Conservation (phyloP, 768 basidiomycete species). For the Amanita polypyramis region DNA sequence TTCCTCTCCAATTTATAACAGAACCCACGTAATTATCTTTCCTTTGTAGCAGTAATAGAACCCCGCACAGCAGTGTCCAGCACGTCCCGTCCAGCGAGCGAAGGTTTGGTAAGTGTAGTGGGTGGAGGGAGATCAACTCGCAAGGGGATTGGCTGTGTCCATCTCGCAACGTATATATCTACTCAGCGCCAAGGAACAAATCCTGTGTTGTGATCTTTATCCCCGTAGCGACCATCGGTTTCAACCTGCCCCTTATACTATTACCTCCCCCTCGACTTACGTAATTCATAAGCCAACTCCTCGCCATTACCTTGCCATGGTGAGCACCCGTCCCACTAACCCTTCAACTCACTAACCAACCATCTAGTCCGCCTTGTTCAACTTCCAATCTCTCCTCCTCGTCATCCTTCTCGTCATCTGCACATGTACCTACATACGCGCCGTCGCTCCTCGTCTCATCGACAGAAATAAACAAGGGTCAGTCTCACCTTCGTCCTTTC, state of each 20-base stretch:
- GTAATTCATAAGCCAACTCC: too few relatives aligned
- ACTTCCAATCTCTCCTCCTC: slow-evolving; percentile 91
- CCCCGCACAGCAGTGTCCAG: slow-evolving; percentile 8
- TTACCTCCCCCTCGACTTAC: too few relatives aligned
- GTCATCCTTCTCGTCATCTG: slow-evolving; percentile 91
- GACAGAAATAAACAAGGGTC: slow-evolving; percentile 95
- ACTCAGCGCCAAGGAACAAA: background rate
- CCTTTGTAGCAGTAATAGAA: background rate
- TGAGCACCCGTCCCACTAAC: too few relatives aligned
- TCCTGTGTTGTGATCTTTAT: background rate
- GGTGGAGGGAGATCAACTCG: slow-evolving; percentile 5
- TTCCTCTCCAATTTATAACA: background rate
- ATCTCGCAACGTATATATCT: background rate
- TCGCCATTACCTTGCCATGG: too few relatives aligned
- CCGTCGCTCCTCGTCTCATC: slow-evolving; percentile 79
- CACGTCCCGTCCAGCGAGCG: background rate
- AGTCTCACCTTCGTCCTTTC: slow-evolving; percentile 12
- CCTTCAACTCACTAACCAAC: background rate
- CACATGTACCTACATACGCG: slow-evolving; percentile 93
- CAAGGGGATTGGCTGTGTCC: background rate
- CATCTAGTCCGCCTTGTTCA: slow-evolving; percentile 86
- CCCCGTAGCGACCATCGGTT: background rate
- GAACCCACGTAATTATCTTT: too few relatives aligned
- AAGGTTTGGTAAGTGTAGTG: slow-evolving; percentile 4
- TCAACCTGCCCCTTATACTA: too few relatives aligned